Percentiles rank a stretch among this genome's conserved stretches.
Evolutionary conservation across 2,329 filamentous ascomycete genomes (phyloP).

Genomic region (Bipolaris oryzae): DNA sequence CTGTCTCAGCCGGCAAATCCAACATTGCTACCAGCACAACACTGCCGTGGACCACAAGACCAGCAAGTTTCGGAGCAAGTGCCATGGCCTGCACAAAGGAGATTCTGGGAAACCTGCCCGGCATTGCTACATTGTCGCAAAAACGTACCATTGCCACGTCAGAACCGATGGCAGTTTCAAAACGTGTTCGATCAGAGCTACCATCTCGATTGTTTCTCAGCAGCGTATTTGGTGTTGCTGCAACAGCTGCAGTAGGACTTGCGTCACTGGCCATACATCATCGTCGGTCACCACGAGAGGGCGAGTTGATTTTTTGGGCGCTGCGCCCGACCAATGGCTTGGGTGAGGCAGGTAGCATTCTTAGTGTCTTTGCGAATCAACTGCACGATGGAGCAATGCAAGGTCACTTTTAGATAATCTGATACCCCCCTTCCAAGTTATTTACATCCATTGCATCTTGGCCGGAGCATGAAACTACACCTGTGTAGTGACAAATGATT

Average conservation of each 20-base stretch:
- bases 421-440: conserved; percentile 4
- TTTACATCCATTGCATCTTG: background rate
- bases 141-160: conserved; percentile 16
- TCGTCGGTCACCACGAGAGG: conserved; percentile 40
- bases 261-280: conserved; percentile 40
- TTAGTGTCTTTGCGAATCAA: conserved; percentile 38
- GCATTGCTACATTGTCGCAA: conserved; percentile 28
- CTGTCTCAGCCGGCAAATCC: conserved; percentile 24
- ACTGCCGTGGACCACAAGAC: conserved; percentile 36
- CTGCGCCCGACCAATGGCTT: conserved; percentile 32
- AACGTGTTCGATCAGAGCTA: conserved; percentile 28
- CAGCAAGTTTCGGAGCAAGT: conserved; percentile 18
- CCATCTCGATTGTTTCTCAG: conserved; percentile 39
- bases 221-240: conserved; percentile 29
- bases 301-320: conserved; percentile 45
- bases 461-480: background rate
- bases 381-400: conserved; percentile 24
- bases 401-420: conserved; percentile 16
- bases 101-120: conserved; percentile 29
- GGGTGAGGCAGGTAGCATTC: conserved; percentile 42
- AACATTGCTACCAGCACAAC: conserved; percentile 2
- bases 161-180: conserved; percentile 12
- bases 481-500: background rate
- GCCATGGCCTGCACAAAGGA: conserved; percentile 25
- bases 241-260: conserved; percentile 31